Base-by-base conservation (phyloP, 106 monocot species). In the Iris macrosiphon region DNA sequence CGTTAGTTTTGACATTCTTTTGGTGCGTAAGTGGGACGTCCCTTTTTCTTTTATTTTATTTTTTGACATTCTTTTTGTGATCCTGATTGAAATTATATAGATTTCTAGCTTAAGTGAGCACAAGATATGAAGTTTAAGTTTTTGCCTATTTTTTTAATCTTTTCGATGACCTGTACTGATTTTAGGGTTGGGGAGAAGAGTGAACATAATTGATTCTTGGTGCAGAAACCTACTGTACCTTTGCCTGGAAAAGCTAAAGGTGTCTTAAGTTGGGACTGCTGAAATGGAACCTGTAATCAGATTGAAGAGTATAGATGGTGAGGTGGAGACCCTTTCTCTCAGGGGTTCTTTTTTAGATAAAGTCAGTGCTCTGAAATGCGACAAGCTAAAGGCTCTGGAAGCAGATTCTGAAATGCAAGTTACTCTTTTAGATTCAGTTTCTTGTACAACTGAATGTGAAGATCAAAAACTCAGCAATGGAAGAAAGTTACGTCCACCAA, bases 291-390 rank as follows among this genome's bases (percentile, higher is more conserved):
- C 58, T 49, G 14, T 17, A 46, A 27, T 33, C 33, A 31, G 16
- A 19, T 16, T 16, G 33, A 32, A 31, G 19, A 25, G 47, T 21
- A 24, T 62, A 22, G 22, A 58, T 39, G 30, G 15, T 41, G 6
- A 31, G 52, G 14, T 40, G 13, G 43, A 44, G 16, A 7, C 32
- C 20, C 22, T 25, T 16, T 18, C 52, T 61, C n/a, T 38, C 13
- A 35, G 61, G 53, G 7, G 33, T 31, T 58, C 47, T n/a, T 60
- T 4, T 20, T 21, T 67, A 27, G 58, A 45, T 10, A 21, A 47
- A 33, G n/a, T 34, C 5, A 33, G 15, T 6, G 32, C 8, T 48
- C 23, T 15, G 6, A 14, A 34, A 14, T 15, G 2, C n/a, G 39
- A 40, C 11, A 15, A 43, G 6, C 3, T 51, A 1, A 49, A 15